Conservation (phyloP, 2,329 filamentous ascomycete genomes). For the Thermothelomyces thermophilus region DNA sequence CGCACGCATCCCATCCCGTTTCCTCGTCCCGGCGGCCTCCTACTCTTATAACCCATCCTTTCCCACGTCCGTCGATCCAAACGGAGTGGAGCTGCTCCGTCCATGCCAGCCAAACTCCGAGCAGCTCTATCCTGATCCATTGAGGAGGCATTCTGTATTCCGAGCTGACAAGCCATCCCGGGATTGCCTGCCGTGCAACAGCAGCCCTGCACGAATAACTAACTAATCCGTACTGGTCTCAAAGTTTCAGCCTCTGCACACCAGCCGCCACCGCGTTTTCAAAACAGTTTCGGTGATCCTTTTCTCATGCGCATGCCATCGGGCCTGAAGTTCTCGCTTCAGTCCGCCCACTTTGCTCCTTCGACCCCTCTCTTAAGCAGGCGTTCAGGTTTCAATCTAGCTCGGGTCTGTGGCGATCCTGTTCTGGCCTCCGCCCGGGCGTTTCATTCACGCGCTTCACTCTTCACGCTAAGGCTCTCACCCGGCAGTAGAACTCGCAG, state of each 20-base stretch:
- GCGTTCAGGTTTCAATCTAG: background rate
- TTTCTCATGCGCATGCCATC: constrained; percentile 18
- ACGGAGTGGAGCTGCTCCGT: too few relatives aligned
- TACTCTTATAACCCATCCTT: too few relatives aligned
- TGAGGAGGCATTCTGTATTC: background rate
- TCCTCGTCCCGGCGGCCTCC: too few relatives aligned
- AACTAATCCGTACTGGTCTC: too few relatives aligned
- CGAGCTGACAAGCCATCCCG: constrained; percentile 11
- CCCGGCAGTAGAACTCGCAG: background rate
- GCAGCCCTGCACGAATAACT: constrained; percentile 5
- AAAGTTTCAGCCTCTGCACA: constrained; percentile 7
- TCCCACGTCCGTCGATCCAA: too few relatives aligned
- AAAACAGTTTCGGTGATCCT: background rate
- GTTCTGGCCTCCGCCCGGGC: background rate
- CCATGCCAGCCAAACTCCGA: too few relatives aligned
- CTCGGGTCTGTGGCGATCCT: background rate
- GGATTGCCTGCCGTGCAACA: constrained; percentile 11
- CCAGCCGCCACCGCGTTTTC: background rate
- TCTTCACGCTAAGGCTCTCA: background rate
- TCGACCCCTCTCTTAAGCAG: constrained; percentile 1
- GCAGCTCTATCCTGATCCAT: too few relatives aligned
- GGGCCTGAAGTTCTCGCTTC: constrained; percentile 6
- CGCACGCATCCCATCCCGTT: too few relatives aligned
- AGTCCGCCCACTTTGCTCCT: constrained; percentile 1
- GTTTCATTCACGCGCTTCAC: background rate